Conservation (phyloP, 306 rosid genomes). For the Malus domestica region ASM211411v1 NC_041800.1:29281733-29282232, state of each 20-base stretch:
- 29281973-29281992: slow-evolving; percentile 20
- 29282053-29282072: slow-evolving; percentile 19
- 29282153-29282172: slow-evolving; percentile 23
- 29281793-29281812: slow-evolving; percentile 18
- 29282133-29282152: slow-evolving; percentile 11
- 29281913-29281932: slow-evolving; percentile 19
- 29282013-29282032: slow-evolving; percentile 24
- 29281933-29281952: background rate
- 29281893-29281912: background rate
- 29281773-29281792: slow-evolving; percentile 23
- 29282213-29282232: background rate
- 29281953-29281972: slow-evolving; percentile 15
- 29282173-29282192: slow-evolving; percentile 22
- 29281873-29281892: slow-evolving; percentile 36
- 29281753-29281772: background rate
- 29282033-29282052: slow-evolving; percentile 28
- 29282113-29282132: background rate
- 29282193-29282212: slow-evolving; percentile 25
- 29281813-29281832: slow-evolving; percentile 22
- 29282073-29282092: slow-evolving; percentile 13
- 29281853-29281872: slow-evolving; percentile 43
- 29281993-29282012: slow-evolving; percentile 19
- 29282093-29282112: slow-evolving; percentile 10
- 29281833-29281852: background rate
- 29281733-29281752: background rate